Base-by-base conservation (phyloP, 306 rosid species). In the Prunus mume region DNA sequence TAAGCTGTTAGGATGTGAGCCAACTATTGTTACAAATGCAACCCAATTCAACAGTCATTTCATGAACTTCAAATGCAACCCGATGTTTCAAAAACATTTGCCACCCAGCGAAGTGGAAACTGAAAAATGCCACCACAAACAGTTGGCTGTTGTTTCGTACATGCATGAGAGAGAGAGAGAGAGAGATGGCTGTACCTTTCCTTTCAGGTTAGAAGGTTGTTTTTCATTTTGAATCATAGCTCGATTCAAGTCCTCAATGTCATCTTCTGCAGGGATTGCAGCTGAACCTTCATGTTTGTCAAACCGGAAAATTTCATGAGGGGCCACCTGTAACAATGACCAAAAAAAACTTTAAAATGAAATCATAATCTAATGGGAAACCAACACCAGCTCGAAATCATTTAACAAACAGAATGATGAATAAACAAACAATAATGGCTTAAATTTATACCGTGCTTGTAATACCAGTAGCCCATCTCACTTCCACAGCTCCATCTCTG, bases 381-480 rank as follows among this genome's bases (percentile, higher is more conserved):
- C 63, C 67, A 78, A 41, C 45, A 30, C 72, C 74, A 75, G 65
- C 68, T 75, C 69, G 52, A 34, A 76, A 52, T 52, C 62, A 79
- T 56, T 76, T 69, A 70, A 60, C 32, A 68, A 52, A 70, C 47
- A 73, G 11, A 74, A 65, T 22, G 41, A 76, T 20, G 38, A 54
- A 66, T 47, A 56, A 47, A 66, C 25, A 57, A 69, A 49, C 46
- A 58, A 18, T 54, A 27, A 73, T 65, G 7, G 12, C 47, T 43
- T 58, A 63, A 67, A 51, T 57, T n/a, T 64, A 77, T 90, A 91
- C 99, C 98, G 82, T 86, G 81, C 91, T 82, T 69, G 82, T 84
- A 62, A 82, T 79, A 80, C 96, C 97, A 68, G 80, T 83, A 68
- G 97, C 98, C 99, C 99, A 96, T 89, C 80, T 89, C 83, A 96